These are phyloP conservation scores for Uromyces viciae-fabae DNA, from an alignment of 1,284 basidiomycete genomes.

Conservation along the genomic window DNA sequence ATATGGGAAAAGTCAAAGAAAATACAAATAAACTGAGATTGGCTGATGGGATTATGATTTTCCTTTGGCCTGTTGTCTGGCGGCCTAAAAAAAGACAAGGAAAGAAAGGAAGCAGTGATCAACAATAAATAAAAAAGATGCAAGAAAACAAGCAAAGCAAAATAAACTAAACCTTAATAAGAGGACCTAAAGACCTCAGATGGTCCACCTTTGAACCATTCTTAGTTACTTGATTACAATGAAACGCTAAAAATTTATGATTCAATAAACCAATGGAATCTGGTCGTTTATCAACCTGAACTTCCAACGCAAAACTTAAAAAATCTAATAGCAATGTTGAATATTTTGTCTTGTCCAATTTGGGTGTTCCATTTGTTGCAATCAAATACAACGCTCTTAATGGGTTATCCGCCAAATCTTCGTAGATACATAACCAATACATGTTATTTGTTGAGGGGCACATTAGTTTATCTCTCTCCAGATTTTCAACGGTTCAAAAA, in stretches of 20 bases:
- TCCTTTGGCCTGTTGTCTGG: constrained; percentile 34
- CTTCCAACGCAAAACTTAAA: constrained; percentile 81
- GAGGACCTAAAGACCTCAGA: constrained; percentile 31
- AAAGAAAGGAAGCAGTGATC: background rate
- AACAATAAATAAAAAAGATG: background rate
- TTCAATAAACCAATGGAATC: constrained; percentile 74
- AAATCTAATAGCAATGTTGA: constrained; percentile 85
- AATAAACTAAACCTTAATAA: constrained; percentile 19
- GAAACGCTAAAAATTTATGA: constrained; percentile 26
- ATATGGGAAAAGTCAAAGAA: background rate
- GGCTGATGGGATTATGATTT: constrained; percentile 10
- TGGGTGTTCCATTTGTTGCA: constrained; percentile 96
- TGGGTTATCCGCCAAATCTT: constrained; percentile 54
- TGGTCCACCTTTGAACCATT: constrained; percentile 12
- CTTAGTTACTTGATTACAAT: background rate
- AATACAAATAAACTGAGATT: background rate
- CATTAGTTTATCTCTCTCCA: too few species aligned
- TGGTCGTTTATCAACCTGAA: constrained; percentile 88
- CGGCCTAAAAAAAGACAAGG: constrained; percentile 3
- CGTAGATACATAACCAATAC: background rate
- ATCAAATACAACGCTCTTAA: constrained; percentile 73
- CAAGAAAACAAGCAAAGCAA: background rate
- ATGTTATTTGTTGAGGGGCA: background rate
- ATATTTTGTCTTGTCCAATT: constrained; percentile 86
- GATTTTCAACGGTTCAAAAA: too few species aligned